Conservation (phyloP, 2,329 filamentous ascomycete species). For the Monosporascus sp. region DNA sequence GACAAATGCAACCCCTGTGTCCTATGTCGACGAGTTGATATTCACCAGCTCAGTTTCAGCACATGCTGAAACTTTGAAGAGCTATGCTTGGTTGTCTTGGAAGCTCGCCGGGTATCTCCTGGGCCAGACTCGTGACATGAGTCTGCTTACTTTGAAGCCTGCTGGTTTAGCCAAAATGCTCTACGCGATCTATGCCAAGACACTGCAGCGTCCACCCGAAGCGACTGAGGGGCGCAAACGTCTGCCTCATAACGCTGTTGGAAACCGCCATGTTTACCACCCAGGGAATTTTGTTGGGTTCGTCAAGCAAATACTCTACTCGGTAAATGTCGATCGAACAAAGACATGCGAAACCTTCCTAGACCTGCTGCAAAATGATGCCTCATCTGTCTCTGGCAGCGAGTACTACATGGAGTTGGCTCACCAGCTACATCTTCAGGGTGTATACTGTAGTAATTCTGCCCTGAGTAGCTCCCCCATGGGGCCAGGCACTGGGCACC, state of each 20-base stretch:
- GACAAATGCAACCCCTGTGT: conserved; percentile 40
- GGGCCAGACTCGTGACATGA: conserved; percentile 8
- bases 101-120: conserved; percentile 16
- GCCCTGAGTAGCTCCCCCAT: background rate
- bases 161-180: conserved; percentile 33
- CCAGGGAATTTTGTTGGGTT: conserved; percentile 35
- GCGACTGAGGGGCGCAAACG: conserved; percentile 3
- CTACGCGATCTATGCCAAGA: conserved; percentile 36
- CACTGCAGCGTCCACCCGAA: conserved; percentile 31
- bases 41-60: conserved; percentile 15
- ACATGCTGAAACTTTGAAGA: conserved; percentile 1
- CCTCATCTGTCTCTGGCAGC: conserved; percentile 8
- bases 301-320: conserved; percentile 28
- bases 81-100: conserved; percentile 25
- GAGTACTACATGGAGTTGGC: conserved; percentile 31
- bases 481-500: too few species aligned
- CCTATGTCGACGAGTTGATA: conserved; percentile 35
- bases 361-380: background rate
- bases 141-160: conserved; percentile 27
- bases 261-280: conserved; percentile 23
- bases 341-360: background rate
- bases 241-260: conserved; percentile 3
- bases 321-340: conserved; percentile 11
- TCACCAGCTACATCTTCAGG: conserved; percentile 31
- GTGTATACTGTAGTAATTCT: conserved; percentile 13